Evolutionary conservation across 176 grass and related monocot species (phyloP), one percentile per base, ranked within the genome.

Genomic region (Themeda triandra): DNA sequence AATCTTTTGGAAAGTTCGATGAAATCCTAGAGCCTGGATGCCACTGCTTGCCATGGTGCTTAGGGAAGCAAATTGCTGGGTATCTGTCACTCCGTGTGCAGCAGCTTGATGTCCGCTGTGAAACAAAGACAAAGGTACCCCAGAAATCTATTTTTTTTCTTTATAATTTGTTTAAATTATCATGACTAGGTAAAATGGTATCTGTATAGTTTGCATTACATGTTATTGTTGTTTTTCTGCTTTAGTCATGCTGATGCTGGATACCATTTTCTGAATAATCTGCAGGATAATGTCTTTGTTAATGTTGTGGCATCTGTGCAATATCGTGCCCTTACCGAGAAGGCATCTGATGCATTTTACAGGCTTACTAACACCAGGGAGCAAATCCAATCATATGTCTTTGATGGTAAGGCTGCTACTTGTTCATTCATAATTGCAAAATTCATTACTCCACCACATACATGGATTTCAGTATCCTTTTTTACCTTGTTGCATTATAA

Each of bases 381-480:
- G 83, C 94, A 97, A 60, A 97, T 97, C 71, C 94, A 97, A 56
- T 92, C 94, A 11, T 97, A 97, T 92, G 94, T 97, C 63, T 97
- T 97, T 77, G 94, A 97, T 87, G 94, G 94, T 97, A 89, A 73
- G 81, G 4, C 67, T 69, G 6, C 32, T 73, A 46, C 53, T 27
- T 85, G 42, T n/a, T n/a, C n/a, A n/a, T 59, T 71, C 41, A 7
- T 48, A 74, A 81, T 30, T 70, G 60, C 27, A 80, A 66, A 84
- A 66, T 77, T 70, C 9, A 76, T 31, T 2, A 59, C 65, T 85
- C n/a, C 8, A 35, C 0, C 76, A 48, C 48, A 23, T 37, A 2
- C 7, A 59, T 49, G 36, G 45, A 24, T 83, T 62, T 14, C 23
- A 44, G 11, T 49, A 23, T 63, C 13, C 2, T 44, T 18, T 49